A percentile compares a stretch with the other conserved stretches of the same genome.
These are phyloP conservation scores for Emericellopsis terricola DNA, from an alignment of 495 filamentous ascomycete genomes.

Conservation along the genomic window DNA sequence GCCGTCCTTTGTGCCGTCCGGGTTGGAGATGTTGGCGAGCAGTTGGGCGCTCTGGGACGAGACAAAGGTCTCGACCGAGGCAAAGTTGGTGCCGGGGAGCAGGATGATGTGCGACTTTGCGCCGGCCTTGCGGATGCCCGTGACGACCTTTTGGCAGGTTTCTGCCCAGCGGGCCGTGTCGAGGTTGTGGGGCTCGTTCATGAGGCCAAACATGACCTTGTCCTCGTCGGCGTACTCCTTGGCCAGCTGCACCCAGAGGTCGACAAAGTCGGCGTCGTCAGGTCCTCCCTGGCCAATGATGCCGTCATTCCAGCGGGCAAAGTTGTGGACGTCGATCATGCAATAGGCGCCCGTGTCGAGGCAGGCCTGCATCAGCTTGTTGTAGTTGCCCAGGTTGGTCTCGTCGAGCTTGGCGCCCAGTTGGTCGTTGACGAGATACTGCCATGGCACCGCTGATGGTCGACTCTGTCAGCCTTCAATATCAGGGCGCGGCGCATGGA, in stretches of 20 bases:
- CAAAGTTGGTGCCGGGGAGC: constrained; percentile 29
- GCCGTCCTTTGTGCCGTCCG: constrained; percentile 30
- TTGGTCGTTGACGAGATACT: constrained; percentile 29
- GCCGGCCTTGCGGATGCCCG: constrained; percentile 38
- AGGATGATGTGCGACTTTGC: constrained; percentile 35
- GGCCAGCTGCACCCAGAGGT: constrained; percentile 38
- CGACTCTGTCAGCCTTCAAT: neutral
- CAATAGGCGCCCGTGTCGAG: constrained; percentile 34
- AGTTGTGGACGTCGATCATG: constrained; percentile 36
- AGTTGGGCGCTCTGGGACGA: constrained; percentile 23
- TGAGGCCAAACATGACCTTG: constrained; percentile 39
- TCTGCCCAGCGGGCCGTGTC: constrained; percentile 30
- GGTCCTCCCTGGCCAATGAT: constrained; percentile 42
- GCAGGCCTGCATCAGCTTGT: constrained; percentile 39
- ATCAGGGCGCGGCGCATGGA: constrained; percentile 2
- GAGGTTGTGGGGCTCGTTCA: constrained; percentile 43
- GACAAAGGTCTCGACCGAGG: constrained; percentile 25
- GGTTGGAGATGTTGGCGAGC: constrained; percentile 34
- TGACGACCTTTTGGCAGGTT: constrained; percentile 36
- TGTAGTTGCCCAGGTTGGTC: constrained; percentile 32
- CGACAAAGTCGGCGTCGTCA: constrained; percentile 34
- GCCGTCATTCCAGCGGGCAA: constrained; percentile 38
- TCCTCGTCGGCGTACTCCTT: constrained; percentile 28
- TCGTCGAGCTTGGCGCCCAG: constrained; percentile 22
- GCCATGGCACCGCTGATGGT: constrained; percentile 29